Percentiles rank a stretch among this genome's conserved stretches.
Conservation (phyloP, 306 rosid species). For the Astragalus glycyphyllos region DNA sequence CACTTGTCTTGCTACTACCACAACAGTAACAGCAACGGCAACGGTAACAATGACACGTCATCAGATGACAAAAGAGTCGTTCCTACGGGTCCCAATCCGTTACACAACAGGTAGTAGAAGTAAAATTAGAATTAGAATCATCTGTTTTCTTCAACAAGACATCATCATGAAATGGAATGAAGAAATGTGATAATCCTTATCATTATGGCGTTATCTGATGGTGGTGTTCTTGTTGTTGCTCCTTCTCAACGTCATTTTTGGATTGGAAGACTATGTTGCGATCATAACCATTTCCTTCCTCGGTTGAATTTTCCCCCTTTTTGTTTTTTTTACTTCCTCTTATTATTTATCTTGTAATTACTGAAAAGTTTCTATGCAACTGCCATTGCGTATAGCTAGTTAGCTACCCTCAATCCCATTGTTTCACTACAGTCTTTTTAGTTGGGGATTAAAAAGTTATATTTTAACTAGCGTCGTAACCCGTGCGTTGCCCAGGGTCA, state of each 20-base stretch:
- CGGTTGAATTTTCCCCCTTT: conserved; percentile 10
- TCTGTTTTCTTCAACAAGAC: not conserved
- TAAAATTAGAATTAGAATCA: conserved; percentile 34
- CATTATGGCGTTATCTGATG: not conserved
- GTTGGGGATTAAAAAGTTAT: too few relatives aligned
- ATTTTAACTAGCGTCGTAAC: too few relatives aligned
- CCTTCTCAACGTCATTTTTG: conserved; percentile 37
- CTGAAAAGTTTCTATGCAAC: conserved; percentile 23
- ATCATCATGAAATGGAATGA: conserved; percentile 13
- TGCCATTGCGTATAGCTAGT: not conserved
- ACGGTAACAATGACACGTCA: conserved; percentile 30
- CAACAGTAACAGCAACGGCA: conserved; percentile 33
- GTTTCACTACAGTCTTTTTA: too few relatives aligned
- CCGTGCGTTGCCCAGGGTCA: too few relatives aligned
- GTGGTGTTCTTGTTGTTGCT: not conserved
- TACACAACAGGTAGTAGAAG: conserved; percentile 88
- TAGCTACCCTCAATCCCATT: not conserved
- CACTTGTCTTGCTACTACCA: conserved; percentile 46
- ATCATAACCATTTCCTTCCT: conserved; percentile 11
- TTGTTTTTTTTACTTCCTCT: conserved; percentile 7
- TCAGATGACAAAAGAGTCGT: conserved; percentile 74
- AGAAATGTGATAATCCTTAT: not conserved
- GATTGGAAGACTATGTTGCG: conserved; percentile 32
- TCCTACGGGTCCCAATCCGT: conserved; percentile 92
- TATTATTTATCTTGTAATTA: conserved; percentile 41